Conservation (phyloP, 257 asterid species). For the Paraleonurus japonicus region DNA sequence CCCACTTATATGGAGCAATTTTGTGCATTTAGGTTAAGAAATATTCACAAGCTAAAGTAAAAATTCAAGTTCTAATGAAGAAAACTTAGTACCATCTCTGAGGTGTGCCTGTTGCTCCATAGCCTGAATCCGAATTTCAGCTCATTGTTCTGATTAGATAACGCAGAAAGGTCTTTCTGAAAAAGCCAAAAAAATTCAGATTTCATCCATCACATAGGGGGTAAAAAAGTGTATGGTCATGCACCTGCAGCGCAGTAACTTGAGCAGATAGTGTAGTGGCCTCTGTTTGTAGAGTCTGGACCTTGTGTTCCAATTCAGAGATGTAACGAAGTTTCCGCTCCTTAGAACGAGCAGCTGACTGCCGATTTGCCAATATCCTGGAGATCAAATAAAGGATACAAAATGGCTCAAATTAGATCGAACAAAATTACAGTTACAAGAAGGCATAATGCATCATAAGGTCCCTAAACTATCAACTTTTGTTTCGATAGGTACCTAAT, state of each 20-base stretch:
- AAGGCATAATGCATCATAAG: too few species aligned
- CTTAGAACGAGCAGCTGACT: slow-evolving; percentile 96
- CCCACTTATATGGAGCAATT: background rate
- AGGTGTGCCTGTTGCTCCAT: slow-evolving; percentile 86
- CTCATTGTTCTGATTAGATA: slow-evolving; percentile 73
- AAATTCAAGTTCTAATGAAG: background rate
- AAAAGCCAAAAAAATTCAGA: slow-evolving; percentile 8
- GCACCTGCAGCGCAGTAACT: slow-evolving; percentile 71
- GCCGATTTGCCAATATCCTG: slow-evolving; percentile 93
- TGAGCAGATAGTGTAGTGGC: slow-evolving; percentile 73
- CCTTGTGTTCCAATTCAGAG: slow-evolving; percentile 89
- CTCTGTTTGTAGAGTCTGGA: slow-evolving; percentile 78
- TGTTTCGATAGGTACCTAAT: too few species aligned
- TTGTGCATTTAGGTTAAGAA: background rate
- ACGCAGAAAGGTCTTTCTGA: slow-evolving; percentile 65
- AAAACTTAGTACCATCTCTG: slow-evolving; percentile 64
- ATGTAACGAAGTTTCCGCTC: slow-evolving; percentile 89
- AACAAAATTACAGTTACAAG: too few species aligned
- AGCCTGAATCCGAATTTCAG: slow-evolving; percentile 82
- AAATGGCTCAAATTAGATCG: background rate
- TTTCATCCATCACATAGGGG: background rate
- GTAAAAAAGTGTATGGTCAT: background rate
- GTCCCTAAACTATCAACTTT: too few species aligned
- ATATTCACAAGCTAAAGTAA: background rate
- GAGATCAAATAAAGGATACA: slow-evolving; percentile 8